Evolutionary conservation across 495 filamentous ascomycete species (phyloP).

Genomic region (Paragyromitra xinjiangensis): DNA sequence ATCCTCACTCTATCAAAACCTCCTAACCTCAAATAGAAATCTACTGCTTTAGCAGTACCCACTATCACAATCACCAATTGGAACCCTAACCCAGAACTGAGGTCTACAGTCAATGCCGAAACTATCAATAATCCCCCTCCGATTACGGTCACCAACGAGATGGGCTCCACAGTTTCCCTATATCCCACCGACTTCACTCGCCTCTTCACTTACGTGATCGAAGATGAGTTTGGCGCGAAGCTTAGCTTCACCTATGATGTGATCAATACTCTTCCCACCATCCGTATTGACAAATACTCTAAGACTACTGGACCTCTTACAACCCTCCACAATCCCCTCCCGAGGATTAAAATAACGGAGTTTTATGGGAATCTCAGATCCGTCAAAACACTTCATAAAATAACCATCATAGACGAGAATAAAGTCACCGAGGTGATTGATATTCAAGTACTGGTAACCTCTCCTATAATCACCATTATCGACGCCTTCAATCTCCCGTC

Average conservation of each 20-base stretch:
- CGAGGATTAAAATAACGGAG: neutral
- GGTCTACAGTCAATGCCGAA: neutral
- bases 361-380: neutral
- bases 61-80: neutral
- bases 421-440: neutral
- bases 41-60: neutral
- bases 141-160: neutral
- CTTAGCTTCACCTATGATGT: neutral
- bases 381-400: neutral
- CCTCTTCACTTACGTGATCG: neutral
- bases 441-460: neutral
- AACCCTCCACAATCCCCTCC: neutral
- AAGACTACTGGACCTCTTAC: neutral
- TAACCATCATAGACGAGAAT: neutral
- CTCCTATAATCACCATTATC: neutral
- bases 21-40: neutral
- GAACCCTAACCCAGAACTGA: neutral
- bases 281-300: neutral
- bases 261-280: neutral
- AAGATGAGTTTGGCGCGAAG: neutral
- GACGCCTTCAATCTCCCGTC: neutral
- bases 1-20: neutral
- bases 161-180: neutral
- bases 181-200: neutral
- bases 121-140: neutral